Evolutionary conservation across 805 yeast genomes (phyloP).

Genomic region (Kodamaea kakaduensis): DNA sequence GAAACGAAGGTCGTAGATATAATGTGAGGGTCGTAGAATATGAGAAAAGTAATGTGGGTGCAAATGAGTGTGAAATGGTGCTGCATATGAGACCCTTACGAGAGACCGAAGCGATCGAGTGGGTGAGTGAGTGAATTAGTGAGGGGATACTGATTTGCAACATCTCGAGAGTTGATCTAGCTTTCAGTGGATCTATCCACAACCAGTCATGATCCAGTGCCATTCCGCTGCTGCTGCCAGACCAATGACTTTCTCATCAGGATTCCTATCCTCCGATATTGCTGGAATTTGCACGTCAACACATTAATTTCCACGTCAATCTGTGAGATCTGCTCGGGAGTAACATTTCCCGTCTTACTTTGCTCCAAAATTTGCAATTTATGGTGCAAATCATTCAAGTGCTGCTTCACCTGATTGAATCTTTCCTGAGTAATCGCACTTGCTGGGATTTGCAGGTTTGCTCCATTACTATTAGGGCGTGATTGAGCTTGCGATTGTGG

Average conservation of each 20-base stretch:
- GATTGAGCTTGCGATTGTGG: too few relatives aligned
- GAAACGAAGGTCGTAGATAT: too few relatives aligned
- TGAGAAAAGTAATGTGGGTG: too few relatives aligned
- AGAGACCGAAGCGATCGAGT: too few relatives aligned
- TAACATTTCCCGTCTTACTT: constrained; percentile 40
- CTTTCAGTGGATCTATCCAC: too few relatives aligned
- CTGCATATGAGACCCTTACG: too few relatives aligned
- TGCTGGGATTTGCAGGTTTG: constrained; percentile 13
- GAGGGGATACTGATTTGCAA: too few relatives aligned
- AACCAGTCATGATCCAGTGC: too few relatives aligned
- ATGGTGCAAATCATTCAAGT: constrained; percentile 47
- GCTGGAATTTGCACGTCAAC: constrained; percentile 43
- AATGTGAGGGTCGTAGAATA: too few relatives aligned
- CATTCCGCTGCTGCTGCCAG: constrained; percentile 19
- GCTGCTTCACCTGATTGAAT: constrained; percentile 42
- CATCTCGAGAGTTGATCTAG: too few relatives aligned
- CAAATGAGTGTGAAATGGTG: too few relatives aligned
- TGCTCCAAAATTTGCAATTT: constrained; percentile 49
- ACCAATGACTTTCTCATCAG: constrained; percentile 42
- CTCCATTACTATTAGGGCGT: constrained; percentile 2
- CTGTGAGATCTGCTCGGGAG: constrained; percentile 43
- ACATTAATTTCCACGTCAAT: constrained; percentile 49
- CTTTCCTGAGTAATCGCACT: constrained; percentile 33
- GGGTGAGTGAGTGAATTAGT: too few relatives aligned
- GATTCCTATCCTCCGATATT: constrained; percentile 48